Evolutionary conservation across 1,284 basidiomycete species (phyloP).

Genomic region (Meira nashicola): DNA sequence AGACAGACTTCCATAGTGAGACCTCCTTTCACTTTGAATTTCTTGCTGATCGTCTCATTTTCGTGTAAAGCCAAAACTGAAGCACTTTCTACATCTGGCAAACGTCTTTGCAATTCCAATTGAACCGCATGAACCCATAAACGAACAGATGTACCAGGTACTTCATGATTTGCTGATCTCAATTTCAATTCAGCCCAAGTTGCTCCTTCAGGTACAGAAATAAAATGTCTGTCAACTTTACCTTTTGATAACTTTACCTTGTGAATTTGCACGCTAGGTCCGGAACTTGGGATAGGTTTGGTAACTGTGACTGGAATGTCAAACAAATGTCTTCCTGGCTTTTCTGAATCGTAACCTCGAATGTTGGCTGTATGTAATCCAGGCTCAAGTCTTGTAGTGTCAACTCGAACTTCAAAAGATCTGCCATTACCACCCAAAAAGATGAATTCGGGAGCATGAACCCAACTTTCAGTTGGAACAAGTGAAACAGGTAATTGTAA

Average conservation of each 20-base stretch:
- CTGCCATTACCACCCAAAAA: conserved; percentile 51
- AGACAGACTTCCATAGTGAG: conserved; percentile 51
- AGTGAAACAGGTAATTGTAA: conserved; percentile 47
- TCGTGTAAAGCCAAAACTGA: conserved; percentile 47
- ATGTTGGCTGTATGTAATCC: conserved; percentile 50
- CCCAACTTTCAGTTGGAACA: conserved; percentile 42
- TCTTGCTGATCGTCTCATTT: conserved; percentile 49
- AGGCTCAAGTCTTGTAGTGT: conserved; percentile 41
- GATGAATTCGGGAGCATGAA: conserved; percentile 44
- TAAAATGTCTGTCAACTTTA: conserved; percentile 46
- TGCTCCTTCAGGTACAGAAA: conserved; percentile 51
- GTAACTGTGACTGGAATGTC: conserved; percentile 51
- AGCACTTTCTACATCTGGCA: conserved; percentile 47
- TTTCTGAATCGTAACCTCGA: conserved; percentile 44
- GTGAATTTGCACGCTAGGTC: conserved; percentile 35
- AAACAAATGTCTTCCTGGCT: conserved; percentile 43
- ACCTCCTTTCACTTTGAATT: conserved; percentile 47
- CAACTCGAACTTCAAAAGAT: conserved; percentile 52
- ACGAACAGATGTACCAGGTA: conserved; percentile 39
- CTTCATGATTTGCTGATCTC: conserved; percentile 41
- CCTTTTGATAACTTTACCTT: conserved; percentile 38
- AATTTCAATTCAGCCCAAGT: conserved; percentile 52
- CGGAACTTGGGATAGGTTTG: conserved; percentile 42
- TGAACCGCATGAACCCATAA: conserved; percentile 53
- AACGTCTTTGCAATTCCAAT: conserved; percentile 44